Base-by-base conservation (phyloP, 2,329 filamentous ascomycete genomes). In the Arthrobotrys megalospora region DNA sequence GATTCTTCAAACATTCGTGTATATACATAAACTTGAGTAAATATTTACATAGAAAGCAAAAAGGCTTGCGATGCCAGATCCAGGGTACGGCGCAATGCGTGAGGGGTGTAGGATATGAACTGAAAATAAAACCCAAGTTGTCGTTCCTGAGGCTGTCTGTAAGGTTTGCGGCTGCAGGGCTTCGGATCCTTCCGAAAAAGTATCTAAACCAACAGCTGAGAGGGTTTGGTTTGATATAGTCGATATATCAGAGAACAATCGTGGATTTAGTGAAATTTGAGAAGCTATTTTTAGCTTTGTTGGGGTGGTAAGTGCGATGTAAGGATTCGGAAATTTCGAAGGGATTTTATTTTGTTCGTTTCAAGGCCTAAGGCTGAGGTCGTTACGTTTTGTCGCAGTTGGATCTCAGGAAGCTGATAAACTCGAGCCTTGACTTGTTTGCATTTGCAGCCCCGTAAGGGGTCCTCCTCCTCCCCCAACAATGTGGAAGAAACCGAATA, bases 271-370 rank as follows among this genome's bases (percentile, higher is more conserved):
- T 38, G 1, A 12, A 10, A 6, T 3, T 38, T 12, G 8, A 12
- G 36, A 38, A 12, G 21, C 50, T 53, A 53, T 53, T 53, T 34
- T 32, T 53, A 34, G 50, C 50, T 16, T 53, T 53, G 28, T 53
- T 53, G 50, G 34, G 50, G 28, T n/a, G 24, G 24, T 28, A 28
- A 28, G 24, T 24, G 8, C 5, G 19, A 24, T n/a, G n/a, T n/a
- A n/a, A n/a, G n/a, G n/a, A n/a, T 28, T 52, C 32, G 14, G 50
- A 32, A 53, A 34, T 6, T 28, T 52, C 11, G 19, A 24, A 28
- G 2, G 24, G 2, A 28, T 28, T 28, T 28, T 2, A 28, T 28
- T 28, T 28, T 5, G 24, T 34, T 32, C 10, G 24, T 34, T 32
- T 53, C 28, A 11, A 52, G 21, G n/a, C 24, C 34, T 12, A 11